Evolutionary conservation across 805 yeast species (phyloP).

Genomic region (Myxozyma geophila): DNA sequence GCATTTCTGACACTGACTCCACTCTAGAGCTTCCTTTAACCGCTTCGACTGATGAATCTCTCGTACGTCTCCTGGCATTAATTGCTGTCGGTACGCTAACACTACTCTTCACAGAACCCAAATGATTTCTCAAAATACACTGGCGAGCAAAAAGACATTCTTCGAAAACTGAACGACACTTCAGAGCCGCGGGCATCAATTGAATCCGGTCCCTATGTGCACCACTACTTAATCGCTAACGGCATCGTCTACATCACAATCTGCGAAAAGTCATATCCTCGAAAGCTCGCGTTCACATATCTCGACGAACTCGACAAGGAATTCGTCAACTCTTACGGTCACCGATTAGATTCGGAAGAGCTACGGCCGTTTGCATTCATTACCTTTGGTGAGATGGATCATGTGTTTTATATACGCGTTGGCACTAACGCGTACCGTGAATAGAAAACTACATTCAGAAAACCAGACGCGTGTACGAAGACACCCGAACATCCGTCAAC

Average conservation of each 20-base stretch:
- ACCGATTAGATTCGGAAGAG: slow-evolving; percentile 59
- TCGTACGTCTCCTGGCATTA: slow-evolving; percentile 12
- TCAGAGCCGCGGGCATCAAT: slow-evolving; percentile 85
- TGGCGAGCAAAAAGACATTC: slow-evolving; percentile 77
- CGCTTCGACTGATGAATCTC: slow-evolving; percentile 82
- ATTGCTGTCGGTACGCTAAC: not conserved
- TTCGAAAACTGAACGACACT: slow-evolving; percentile 73
- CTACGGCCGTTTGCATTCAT: slow-evolving; percentile 92
- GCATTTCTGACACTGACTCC: not conserved
- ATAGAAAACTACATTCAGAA: slow-evolving; percentile 60
- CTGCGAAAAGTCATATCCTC: slow-evolving; percentile 77
- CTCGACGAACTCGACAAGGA: slow-evolving; percentile 80
- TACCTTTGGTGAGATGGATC: slow-evolving; percentile 58
- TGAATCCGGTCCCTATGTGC: slow-evolving; percentile 72
- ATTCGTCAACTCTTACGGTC: slow-evolving; percentile 79
- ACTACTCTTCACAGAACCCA: slow-evolving; percentile 48
- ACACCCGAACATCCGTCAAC: slow-evolving; percentile 86
- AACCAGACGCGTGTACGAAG: slow-evolving; percentile 87
- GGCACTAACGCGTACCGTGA: not conserved
- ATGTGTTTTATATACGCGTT: no score
- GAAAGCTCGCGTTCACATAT: slow-evolving; percentile 87
- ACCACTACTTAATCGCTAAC: slow-evolving; percentile 69
- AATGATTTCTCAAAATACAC: slow-evolving; percentile 72
- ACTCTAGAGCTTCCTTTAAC: slow-evolving; percentile 79
- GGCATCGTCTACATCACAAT: slow-evolving; percentile 78